These are phyloP conservation scores for Pleurotus tuoliensis DNA, from an alignment of 768 basidiomycete genomes.

Conservation along the genomic window DNA sequence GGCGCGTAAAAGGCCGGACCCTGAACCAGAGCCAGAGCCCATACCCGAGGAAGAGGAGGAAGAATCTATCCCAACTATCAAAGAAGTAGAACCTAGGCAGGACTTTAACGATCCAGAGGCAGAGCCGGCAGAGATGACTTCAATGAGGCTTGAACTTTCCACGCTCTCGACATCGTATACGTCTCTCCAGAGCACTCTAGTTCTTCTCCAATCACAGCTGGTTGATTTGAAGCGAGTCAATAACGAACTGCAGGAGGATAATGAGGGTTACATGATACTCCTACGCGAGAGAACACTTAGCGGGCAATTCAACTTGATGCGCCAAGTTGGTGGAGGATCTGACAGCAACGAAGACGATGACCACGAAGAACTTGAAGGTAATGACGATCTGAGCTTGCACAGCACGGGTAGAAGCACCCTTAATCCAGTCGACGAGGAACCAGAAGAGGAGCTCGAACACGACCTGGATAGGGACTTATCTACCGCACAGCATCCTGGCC, in stretches of 20 bases:
- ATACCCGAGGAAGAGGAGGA: constrained; percentile 39
- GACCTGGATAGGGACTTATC: constrained; percentile 33
- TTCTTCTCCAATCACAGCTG: constrained; percentile 82
- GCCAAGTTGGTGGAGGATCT: constrained; percentile 54
- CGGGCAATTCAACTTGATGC: constrained; percentile 79
- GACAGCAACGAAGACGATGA: constrained; percentile 29
- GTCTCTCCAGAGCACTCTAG: constrained; percentile 78
- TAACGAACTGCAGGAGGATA: constrained; percentile 87
- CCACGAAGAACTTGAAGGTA: constrained; percentile 34
- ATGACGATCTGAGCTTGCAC: constrained; percentile 47
- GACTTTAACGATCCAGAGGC: constrained; percentile 61
- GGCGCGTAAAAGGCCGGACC: constrained; percentile 52
- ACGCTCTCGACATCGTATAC: constrained; percentile 83
- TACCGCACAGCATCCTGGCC: constrained; percentile 35
- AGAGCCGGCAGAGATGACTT: constrained; percentile 86
- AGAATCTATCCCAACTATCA: constrained; percentile 13
- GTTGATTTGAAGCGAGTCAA: constrained; percentile 87
- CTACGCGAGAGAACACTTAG: constrained; percentile 87
- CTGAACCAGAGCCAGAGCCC: constrained; percentile 18
- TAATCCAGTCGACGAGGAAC: constrained; percentile 61
- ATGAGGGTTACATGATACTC: constrained; percentile 94
- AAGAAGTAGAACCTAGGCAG: constrained; percentile 29
- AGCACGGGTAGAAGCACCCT: constrained; percentile 57
- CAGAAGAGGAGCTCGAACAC: constrained; percentile 35
- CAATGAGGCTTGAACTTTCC: constrained; percentile 77